Conservation (phyloP, 225 moss, liverwort and hornwort genomes). For the Physcomitrellopsis africana region DNA sequence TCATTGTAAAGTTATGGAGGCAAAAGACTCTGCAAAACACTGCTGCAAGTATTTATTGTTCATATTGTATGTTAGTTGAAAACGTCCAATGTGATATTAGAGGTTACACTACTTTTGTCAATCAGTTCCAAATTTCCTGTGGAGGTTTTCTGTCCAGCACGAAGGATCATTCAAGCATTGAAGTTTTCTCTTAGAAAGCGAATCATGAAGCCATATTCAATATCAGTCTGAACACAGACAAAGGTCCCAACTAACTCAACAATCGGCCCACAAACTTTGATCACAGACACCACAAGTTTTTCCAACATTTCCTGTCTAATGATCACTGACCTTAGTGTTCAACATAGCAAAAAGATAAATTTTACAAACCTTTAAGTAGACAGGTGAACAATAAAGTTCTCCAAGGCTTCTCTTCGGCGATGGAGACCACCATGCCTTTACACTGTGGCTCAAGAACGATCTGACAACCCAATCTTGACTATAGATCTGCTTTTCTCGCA, state of each 20-base stretch:
- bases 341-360: constrained; percentile 22
- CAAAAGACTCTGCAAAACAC: no score
- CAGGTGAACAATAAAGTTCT: constrained; percentile 63
- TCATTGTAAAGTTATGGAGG: no score
- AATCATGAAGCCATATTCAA: constrained; percentile 43
- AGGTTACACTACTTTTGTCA: neutral
- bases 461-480: constrained; percentile 88
- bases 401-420: constrained; percentile 90
- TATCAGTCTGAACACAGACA: constrained; percentile 36
- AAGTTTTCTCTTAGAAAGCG: constrained; percentile 25
- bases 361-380: constrained; percentile 20
- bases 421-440: constrained; percentile 92
- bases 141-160: neutral
- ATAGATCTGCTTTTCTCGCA: constrained; percentile 60
- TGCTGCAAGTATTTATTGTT: no score
- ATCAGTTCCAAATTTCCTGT: constrained; percentile 22
- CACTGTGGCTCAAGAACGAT: constrained; percentile 77
- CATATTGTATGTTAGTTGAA: neutral
- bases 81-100: neutral
- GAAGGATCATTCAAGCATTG: constrained; percentile 16
- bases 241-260: constrained; percentile 34
- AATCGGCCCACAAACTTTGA: constrained; percentile 37
- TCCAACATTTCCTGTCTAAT: constrained; percentile 25
- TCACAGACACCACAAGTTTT: constrained; percentile 23
- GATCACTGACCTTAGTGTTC: constrained; percentile 29